Base-by-base conservation (phyloP, 2,329 filamentous ascomycete genomes). In the Colletotrichum lentis region DNA sequence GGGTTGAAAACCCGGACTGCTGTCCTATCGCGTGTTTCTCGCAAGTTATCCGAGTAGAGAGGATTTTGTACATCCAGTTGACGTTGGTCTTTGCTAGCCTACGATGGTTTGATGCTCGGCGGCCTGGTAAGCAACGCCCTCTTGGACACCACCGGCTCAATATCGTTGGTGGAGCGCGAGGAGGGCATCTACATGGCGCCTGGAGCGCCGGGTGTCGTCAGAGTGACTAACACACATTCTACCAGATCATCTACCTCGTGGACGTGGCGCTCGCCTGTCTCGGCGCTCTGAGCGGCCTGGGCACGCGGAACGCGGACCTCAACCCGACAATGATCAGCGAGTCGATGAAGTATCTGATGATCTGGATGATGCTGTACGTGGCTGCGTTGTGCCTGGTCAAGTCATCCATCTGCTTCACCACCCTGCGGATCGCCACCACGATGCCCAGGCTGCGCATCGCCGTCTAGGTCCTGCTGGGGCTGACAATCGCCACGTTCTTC, bases 361-460 rank as follows among this genome's bases (percentile, higher is more conserved):
- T 75, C 16, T 75, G 73, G 72, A 74, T 75, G 64, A 50, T 75
- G 44, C 67, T 73, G 5, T 75, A 75, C 50, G 71, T 75, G 18
- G 44, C 49, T 16, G 67, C 65, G 1, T 20, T 75, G 12, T 69
- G 71, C n/a, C 54, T 71, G 10, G 68, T 75, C 69, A 75, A 75
- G 52, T 76, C 77, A 22, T 80, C 78, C 16, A 76, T 73, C 72
- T 80, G 79, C 53, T 72, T 76, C 20, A 76, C 74, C 27, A 76
- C 78, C 0, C 74, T 78, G n/a, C 72, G 80, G 1, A 80, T 64
- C 22, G 72, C 73, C 35, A 78, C 59, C 0, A 74, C 74, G 1
- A 46, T 70, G 57, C 65, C 53, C 14, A 54, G 10, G 24, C 64
- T 73, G 44, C 72, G 72, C 27, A 64, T 72, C 22, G 70, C 71